Percentiles rank a stretch among this genome's conserved stretches.
phyloP scores from a whole-genome alignment of 23 red algal genomes.

The Chondrus crispus region DNA sequence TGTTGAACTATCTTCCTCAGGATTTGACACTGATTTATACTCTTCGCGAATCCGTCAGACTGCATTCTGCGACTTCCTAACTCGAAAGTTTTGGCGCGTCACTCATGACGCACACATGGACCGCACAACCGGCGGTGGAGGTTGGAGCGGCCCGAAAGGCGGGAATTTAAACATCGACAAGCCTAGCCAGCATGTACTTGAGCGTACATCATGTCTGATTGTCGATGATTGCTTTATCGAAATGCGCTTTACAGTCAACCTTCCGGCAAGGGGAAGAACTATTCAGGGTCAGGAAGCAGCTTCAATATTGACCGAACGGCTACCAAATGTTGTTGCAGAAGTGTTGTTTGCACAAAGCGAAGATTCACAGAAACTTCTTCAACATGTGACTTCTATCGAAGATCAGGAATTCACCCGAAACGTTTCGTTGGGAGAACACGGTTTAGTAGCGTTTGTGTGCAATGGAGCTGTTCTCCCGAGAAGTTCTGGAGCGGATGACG shows the following conservation, averaged over 20 bases:
- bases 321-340: neutral
- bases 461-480: constrained; percentile 80
- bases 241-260: constrained; percentile 62
- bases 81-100: constrained; percentile 45
- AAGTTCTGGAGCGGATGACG: constrained; percentile 53
- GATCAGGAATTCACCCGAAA: constrained; percentile 62
- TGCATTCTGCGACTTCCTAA: constrained; percentile 74
- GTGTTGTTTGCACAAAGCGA: constrained; percentile 31
- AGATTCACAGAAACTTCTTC: constrained; percentile 11
- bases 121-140: neutral
- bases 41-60: neutral
- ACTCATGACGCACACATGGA: neutral
- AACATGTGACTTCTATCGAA: constrained; percentile 54
- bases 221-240: constrained; percentile 40
- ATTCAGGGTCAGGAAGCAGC: constrained; percentile 62
- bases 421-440: constrained; percentile 7
- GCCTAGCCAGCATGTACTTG: constrained; percentile 73
- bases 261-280: constrained; percentile 74
- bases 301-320: constrained; percentile 19
- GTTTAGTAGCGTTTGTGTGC: constrained; percentile 71
- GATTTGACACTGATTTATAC: constrained; percentile 12
- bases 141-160: constrained; percentile 69
- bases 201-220: constrained; percentile 54
- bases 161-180: constrained; percentile 67
- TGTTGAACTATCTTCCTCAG: constrained; percentile 22